Conservation (phyloP, 495 filamentous ascomycete species). For the Penicillium crystallinum region DNA sequence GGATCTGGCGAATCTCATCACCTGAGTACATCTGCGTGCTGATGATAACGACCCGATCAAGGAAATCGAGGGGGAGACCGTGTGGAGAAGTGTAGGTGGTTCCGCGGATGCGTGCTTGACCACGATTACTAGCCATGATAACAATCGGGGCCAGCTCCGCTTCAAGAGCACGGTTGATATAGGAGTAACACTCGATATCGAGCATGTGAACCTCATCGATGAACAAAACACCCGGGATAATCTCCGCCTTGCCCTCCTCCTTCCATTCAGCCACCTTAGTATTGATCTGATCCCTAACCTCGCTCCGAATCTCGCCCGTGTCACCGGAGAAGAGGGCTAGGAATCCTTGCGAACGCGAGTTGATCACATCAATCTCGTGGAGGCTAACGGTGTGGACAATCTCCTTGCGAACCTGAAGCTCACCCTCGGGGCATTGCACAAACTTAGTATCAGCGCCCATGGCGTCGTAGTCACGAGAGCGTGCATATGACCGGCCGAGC, state of each 20-base stretch:
- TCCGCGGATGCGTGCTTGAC: conserved; percentile 84
- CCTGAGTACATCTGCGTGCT: conserved; percentile 83
- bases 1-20: conserved; percentile 85
- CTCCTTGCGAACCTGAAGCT: conserved; percentile 95
- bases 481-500: conserved; percentile 85
- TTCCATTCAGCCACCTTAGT: conserved; percentile 98
- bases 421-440: conserved; percentile 95
- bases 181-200: conserved; percentile 97
- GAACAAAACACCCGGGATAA: conserved; percentile 95
- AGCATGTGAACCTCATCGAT: conserved; percentile 99
- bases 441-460: conserved; percentile 99
- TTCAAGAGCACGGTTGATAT: conserved; percentile 94
- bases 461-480: conserved; percentile 95
- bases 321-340: conserved; percentile 94
- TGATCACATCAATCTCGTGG: conserved; percentile 99
- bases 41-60: conserved; percentile 94
- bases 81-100: conserved; percentile 90
- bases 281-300: conserved; percentile 98
- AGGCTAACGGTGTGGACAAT: conserved; percentile 94
- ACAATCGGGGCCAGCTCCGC: conserved; percentile 92
- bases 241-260: conserved; percentile 97
- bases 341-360: conserved; percentile 95
- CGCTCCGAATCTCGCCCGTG: conserved; percentile 95
- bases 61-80: conserved; percentile 90
- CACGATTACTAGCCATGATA: conserved; percentile 99